Percentiles rank a stretch among this genome's conserved stretches.
Conservation (phyloP, 2,329 filamentous ascomycete species). For the Paecilomyces fulvus region DNA sequence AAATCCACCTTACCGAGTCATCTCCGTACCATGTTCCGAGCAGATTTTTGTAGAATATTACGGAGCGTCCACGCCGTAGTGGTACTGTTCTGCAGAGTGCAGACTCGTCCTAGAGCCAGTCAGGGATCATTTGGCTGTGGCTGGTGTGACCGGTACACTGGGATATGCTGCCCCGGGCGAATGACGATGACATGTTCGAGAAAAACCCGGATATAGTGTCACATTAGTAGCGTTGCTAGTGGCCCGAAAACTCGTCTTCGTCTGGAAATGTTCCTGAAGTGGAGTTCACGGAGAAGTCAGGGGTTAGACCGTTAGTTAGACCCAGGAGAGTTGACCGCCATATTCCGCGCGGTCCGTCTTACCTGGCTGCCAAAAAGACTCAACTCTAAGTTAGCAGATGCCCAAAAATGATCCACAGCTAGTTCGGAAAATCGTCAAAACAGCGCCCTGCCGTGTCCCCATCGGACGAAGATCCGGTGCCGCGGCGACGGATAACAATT, state of each 20-base stretch:
- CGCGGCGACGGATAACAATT: slow-evolving; percentile 27
- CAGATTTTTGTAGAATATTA: background rate
- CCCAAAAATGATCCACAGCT: background rate
- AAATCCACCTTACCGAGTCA: background rate
- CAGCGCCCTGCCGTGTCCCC: slow-evolving; percentile 5
- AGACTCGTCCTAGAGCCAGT: background rate
- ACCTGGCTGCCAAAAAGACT: background rate
- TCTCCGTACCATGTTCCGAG: background rate
- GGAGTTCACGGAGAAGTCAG: background rate
- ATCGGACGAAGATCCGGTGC: slow-evolving; percentile 27
- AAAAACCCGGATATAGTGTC: background rate
- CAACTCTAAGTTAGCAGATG: background rate
- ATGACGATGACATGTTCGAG: background rate
- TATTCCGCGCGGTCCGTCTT: background rate
- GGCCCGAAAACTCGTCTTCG: background rate
- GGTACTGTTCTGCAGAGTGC: background rate
- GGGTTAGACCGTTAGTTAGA: background rate
- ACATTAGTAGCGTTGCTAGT: background rate
- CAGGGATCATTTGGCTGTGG: background rate
- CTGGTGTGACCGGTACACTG: background rate
- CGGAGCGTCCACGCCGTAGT: background rate
- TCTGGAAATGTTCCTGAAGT: background rate
- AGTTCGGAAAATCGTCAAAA: background rate
- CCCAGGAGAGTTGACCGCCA: background rate
- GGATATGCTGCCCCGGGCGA: background rate